phyloP scores from a whole-genome alignment of 352 stramenopile species.

The Globisporangium cystogenes region DNA sequence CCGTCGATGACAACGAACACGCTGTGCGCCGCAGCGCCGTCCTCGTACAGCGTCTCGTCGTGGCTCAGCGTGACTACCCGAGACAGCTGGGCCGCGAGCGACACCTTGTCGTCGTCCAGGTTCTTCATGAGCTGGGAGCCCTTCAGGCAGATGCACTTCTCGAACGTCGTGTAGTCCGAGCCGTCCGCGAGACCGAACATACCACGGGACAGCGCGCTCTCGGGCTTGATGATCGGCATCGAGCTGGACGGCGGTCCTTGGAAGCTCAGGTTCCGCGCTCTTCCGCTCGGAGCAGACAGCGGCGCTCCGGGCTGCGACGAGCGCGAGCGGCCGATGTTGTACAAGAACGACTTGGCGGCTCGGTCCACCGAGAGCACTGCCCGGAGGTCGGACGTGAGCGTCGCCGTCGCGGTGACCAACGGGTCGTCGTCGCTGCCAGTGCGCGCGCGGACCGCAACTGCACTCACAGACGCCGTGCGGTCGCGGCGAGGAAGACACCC shows the following conservation, averaged over 20 bases:
- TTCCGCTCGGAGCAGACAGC: conserved; percentile 23
- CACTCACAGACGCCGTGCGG: conserved; percentile 26
- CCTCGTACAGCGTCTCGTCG: conserved; percentile 44
- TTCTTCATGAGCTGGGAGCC: conserved; percentile 80
- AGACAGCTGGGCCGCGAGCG: conserved; percentile 63
- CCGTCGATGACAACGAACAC: conserved; percentile 76
- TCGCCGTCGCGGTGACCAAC: conserved; percentile 48
- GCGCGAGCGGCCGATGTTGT: conserved; percentile 52
- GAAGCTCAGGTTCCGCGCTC: conserved; percentile 38
- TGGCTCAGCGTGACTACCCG: conserved; percentile 58
- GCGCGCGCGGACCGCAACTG: conserved; percentile 12
- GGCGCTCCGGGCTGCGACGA: conserved; percentile 21
- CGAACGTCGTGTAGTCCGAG: conserved; percentile 69
- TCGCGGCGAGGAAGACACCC: conserved; percentile 57
- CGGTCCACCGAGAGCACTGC: conserved; percentile 60
- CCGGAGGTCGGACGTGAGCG: conserved; percentile 59
- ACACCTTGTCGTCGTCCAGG: conserved; percentile 80
- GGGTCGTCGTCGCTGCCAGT: conserved; percentile 26
- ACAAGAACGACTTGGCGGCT: conserved; percentile 69
- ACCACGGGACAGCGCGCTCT: conserved; percentile 10
- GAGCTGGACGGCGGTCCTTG: conserved; percentile 14
- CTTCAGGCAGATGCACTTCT: conserved; percentile 85
- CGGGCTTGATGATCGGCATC: neutral
- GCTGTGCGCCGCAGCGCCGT: conserved; percentile 32
- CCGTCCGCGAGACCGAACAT: conserved; percentile 38